phyloP scores from a whole-genome alignment of 495 filamentous ascomycete species.

The Aspergillus sparsus region DNA sequence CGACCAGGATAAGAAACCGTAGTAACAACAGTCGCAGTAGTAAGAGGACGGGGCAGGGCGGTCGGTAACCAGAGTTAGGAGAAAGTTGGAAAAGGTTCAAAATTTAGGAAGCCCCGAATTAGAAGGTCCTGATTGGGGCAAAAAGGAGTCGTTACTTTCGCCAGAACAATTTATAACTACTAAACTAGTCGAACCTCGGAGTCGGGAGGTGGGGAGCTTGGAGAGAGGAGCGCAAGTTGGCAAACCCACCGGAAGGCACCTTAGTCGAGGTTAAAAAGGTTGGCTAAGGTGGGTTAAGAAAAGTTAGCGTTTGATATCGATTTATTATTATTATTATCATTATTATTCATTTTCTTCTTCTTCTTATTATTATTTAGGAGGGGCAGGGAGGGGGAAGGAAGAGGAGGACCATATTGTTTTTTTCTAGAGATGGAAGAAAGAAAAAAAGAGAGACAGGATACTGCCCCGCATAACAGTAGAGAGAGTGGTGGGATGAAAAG shows the following conservation, averaged over 20 bases:
- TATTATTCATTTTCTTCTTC: too few relatives aligned
- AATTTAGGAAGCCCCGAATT: conserved; percentile 16
- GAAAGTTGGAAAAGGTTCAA: conserved; percentile 18
- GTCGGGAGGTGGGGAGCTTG: conserved; percentile 31
- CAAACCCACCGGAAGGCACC: conserved; percentile 3
- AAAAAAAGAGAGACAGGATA: neutral
- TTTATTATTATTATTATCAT: neutral
- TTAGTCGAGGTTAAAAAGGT: conserved; percentile 14
- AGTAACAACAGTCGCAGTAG: conserved; percentile 11
- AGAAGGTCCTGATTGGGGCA: conserved; percentile 18
- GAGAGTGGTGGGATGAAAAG: neutral
- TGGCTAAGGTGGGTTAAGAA: conserved; percentile 9
- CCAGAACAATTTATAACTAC: conserved; percentile 11
- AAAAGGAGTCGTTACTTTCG: conserved; percentile 15
- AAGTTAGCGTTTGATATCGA: conserved; percentile 19
- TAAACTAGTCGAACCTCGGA: conserved; percentile 28
- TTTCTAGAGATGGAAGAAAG: neutral
- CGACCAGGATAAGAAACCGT: conserved; percentile 6
- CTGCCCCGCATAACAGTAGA: neutral
- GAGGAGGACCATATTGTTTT: neutral
- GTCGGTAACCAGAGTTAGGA: conserved; percentile 14
- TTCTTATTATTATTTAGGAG: neutral
- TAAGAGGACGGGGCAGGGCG: conserved; percentile 21
- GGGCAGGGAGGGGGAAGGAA: neutral
- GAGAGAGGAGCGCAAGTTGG: conserved; percentile 2